Evolutionary conservation across 106 monocot genomes (phyloP), one percentile per base, ranked within the genome.

Genomic region (Dendrobium officinale): DNA sequence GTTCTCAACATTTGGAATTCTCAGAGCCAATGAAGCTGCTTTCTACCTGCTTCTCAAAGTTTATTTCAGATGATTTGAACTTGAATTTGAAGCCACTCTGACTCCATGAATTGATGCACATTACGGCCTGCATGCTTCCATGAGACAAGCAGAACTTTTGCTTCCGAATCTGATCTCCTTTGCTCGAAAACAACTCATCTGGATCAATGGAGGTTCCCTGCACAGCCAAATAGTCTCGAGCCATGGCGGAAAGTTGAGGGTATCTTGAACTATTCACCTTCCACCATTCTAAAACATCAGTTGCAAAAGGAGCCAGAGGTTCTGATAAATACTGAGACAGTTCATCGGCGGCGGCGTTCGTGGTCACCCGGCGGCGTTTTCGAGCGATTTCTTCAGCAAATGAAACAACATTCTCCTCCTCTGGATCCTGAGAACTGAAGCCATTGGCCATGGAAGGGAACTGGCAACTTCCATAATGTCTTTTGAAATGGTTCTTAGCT

Each of bases 351-450:
- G 92, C 78, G 9, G 82, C 61, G 56, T 2, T 80, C 58, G 61
- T 66, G 41, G 72, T 92, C 64, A 79, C 72, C 55, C 90, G 88
- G 6, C 93, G 86, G 77, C 90, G 82, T 81, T 96, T 96, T 11
- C 96, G 72, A 2, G 91, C 93, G 43, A 96, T 96, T 80, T 93
- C 96, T 68, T 96, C 96, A 42, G 96, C 96, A 67, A 90, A 96
- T 6, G 96, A 92, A 54, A 91, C 84, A 20, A 83, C 83, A 78
- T 75, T 86, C 9, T 78, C 47, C 33, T 88, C 88, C 10, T 88
- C 90, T 4, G 77, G 70, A 33, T 70, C 70, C 3, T 40, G 70
- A 70, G 70, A 70, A 20, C 3, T 11, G 70, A 70, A 70, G 13
- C 70, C 70, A 10, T 70, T 61, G n/a, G 61, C 22, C 22, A 6